These are phyloP conservation scores for Scleromitrula shiraiana DNA, from an alignment of 2,329 filamentous ascomycete genomes.

Conservation along the genomic window DNA sequence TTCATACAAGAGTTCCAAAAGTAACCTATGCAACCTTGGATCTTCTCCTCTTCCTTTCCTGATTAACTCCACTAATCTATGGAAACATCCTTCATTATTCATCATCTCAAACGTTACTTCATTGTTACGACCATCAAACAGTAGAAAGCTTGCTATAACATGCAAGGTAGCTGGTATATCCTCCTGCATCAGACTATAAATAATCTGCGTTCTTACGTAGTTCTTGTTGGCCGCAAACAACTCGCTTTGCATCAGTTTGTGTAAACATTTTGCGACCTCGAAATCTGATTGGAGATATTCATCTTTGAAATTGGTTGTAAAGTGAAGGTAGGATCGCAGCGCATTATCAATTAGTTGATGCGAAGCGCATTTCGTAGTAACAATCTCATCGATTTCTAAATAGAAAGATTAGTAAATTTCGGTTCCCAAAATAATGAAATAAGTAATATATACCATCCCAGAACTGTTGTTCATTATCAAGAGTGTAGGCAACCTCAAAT, in stretches of 20 bases:
- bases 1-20: conserved; percentile 89
- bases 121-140: conserved; percentile 76
- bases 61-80: conserved; percentile 75
- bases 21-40: conserved; percentile 64
- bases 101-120: conserved; percentile 78
- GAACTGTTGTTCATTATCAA: conserved; percentile 78
- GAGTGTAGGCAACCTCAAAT: conserved; percentile 58
- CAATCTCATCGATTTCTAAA: conserved; percentile 59
- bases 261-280: conserved; percentile 72
- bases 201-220: conserved; percentile 87
- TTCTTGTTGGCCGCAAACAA: conserved; percentile 69
- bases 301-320: conserved; percentile 69
- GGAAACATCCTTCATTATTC: conserved; percentile 78
- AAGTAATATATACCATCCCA: conserved; percentile 64
- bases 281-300: conserved; percentile 69
- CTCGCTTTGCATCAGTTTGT: conserved; percentile 65
- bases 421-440: neutral
- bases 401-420: neutral
- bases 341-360: conserved; percentile 73
- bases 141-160: conserved; percentile 72
- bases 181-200: conserved; percentile 85
- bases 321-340: conserved; percentile 73
- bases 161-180: conserved; percentile 76
- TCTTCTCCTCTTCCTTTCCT: conserved; percentile 55
- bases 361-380: conserved; percentile 47